phyloP scores from a whole-genome alignment of 176 grass and related monocot species.

The Carex parvula region DNA sequence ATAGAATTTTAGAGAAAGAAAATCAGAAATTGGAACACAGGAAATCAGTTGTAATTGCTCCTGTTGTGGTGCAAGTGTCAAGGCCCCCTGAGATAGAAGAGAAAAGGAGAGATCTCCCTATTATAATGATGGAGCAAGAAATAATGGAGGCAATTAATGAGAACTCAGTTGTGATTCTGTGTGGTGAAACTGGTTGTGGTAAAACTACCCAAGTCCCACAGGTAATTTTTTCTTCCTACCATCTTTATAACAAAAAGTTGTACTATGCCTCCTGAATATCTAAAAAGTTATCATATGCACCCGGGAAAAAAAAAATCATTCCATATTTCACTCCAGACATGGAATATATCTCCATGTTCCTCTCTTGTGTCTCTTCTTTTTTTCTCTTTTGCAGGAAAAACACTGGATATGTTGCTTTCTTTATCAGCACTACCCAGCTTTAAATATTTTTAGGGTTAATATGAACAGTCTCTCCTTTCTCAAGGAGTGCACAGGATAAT shows the following conservation, averaged over 20 bases:
- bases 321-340: background rate
- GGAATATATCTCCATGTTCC: background rate
- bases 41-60: slow-evolving; percentile 36
- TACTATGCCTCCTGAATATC: background rate
- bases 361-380: background rate
- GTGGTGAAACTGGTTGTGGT: slow-evolving; percentile 96
- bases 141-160: slow-evolving; percentile 99
- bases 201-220: slow-evolving; percentile 99
- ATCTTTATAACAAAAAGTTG: background rate
- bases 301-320: background rate
- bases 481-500: background rate
- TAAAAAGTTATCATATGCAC: background rate
- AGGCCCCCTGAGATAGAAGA: slow-evolving; percentile 76
- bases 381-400: background rate
- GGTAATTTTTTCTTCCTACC: slow-evolving; percentile 52
- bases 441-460: background rate
- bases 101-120: slow-evolving; percentile 82
- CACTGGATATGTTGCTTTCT: background rate
- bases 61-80: slow-evolving; percentile 72
- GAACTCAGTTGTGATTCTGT: slow-evolving; percentile 83
- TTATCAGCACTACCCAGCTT: background rate
- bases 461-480: background rate
- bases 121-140: slow-evolving; percentile 99
- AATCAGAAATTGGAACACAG: background rate
- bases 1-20: slow-evolving; percentile 1